These are phyloP conservation scores for Aspergillus sp. DNA, from an alignment of 2,329 filamentous ascomycete genomes.

Conservation along the genomic window DNA sequence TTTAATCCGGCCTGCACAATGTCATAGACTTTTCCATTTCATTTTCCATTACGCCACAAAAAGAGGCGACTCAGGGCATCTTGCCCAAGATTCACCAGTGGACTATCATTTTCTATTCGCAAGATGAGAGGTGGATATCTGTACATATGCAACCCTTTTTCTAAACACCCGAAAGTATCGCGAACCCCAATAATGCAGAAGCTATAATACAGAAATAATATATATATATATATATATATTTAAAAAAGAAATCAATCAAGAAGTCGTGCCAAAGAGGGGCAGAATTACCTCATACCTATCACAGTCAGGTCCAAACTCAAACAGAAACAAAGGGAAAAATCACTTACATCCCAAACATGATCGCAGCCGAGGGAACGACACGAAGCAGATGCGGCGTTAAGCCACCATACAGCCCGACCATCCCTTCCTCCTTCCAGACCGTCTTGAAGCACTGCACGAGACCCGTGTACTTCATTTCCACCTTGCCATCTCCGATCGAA, in stretches of 20 bases:
- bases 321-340: constrained; percentile 22
- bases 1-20: no score
- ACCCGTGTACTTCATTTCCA: constrained; percentile 32
- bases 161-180: not conserved
- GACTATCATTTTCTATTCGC: no score
- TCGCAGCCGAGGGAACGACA: constrained; percentile 34
- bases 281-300: constrained; percentile 34
- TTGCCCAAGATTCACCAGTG: no score
- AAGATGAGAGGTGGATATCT: no score
- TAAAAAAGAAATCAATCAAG: constrained; percentile 13
- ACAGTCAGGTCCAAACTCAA: constrained; percentile 30
- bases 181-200: not conserved
- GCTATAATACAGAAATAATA: not conserved
- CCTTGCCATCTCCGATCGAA: constrained; percentile 17
- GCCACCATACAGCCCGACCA: constrained; percentile 34
- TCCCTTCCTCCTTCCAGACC: constrained; percentile 34
- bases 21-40: no score
- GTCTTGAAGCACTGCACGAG: constrained; percentile 32
- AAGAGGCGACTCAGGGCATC: no score
- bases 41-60: no score
- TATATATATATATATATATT: no score
- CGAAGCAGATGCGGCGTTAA: constrained; percentile 34
- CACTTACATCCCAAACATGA: constrained; percentile 37
- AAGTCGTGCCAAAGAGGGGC: constrained; percentile 33
- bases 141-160: no score